phyloP scores from a whole-genome alignment of 306 rosid species.

The Prosopis cineraria region DNA sequence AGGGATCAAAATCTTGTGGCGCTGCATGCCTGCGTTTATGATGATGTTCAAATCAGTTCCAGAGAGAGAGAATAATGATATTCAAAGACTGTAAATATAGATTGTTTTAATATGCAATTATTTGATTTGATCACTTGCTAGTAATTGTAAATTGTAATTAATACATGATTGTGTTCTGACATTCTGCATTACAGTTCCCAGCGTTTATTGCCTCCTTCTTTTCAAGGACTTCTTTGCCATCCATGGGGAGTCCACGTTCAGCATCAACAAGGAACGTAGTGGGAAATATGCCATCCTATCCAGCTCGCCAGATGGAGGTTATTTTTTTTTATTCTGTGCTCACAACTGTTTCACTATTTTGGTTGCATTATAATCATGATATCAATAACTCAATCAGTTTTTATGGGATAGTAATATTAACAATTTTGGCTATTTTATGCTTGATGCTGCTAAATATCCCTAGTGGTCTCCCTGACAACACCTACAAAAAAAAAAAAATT shows the following conservation, averaged over 20 bases:
- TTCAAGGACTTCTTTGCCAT: conserved; percentile 74
- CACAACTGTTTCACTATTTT: conserved; percentile 7
- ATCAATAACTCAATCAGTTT: conserved; percentile 7
- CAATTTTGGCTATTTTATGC: conserved; percentile 2
- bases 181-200: conserved; percentile 66
- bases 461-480: not conserved
- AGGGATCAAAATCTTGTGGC: conserved; percentile 12
- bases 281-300: conserved; percentile 58
- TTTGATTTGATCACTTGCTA: conserved; percentile 29
- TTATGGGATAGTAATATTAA: not conserved
- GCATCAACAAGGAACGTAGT: conserved; percentile 61
- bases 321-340: conserved; percentile 44
- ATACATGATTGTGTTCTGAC: conserved; percentile 32
- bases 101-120: conserved; percentile 27
- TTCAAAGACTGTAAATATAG: conserved; percentile 17
- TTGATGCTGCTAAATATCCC: not conserved
- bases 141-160: conserved; percentile 33
- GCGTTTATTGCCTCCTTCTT: conserved; percentile 68
- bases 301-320: conserved; percentile 79
- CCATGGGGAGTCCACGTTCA: conserved; percentile 62
- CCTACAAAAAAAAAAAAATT: too few species aligned
- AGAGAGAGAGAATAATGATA: not conserved
- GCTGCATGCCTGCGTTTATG: not conserved
- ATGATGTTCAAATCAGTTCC: not conserved
- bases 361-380: conserved; percentile 19